Evolutionary conservation across 441 rosid genomes (phyloP).

Genomic region (Populus hybrid): DNA sequence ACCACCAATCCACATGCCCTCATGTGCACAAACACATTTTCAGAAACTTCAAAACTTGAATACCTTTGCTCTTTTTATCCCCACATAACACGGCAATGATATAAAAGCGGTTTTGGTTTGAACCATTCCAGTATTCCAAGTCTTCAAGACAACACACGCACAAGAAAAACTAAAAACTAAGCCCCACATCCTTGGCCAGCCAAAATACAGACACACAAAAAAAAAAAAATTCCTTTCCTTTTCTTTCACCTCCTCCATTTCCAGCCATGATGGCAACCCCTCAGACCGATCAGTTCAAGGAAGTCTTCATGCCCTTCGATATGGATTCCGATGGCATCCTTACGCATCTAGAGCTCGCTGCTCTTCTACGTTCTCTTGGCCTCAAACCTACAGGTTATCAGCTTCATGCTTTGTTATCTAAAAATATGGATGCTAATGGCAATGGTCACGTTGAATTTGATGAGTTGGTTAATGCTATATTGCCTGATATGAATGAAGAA

Average conservation of each 20-base stretch:
- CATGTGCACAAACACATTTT: neutral
- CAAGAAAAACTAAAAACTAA: no score
- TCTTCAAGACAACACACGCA: no score
- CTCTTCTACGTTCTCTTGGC: neutral
- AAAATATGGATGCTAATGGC: neutral
- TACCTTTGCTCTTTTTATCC: neutral
- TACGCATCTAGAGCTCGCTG: neutral
- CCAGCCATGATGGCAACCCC: neutral
- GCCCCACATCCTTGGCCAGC: neutral
- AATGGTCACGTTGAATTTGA: neutral
- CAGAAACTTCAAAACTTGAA: neutral
- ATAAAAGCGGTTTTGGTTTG: neutral
- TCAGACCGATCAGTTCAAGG: neutral
- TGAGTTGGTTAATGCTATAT: neutral
- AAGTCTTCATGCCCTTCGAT: neutral
- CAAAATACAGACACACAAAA: neutral
- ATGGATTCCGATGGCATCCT: neutral
- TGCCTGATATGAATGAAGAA: neutral
- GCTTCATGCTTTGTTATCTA: neutral
- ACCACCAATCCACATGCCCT: neutral
- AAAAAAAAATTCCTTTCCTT: neutral
- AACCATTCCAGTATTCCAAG: neutral
- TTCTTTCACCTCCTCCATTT: neutral
- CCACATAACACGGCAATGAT: neutral
- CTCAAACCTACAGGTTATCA: neutral